These are phyloP conservation scores for Lecanicillium sp. DNA, from an alignment of 2,329 filamentous ascomycete species.

Conservation along the genomic window DNA sequence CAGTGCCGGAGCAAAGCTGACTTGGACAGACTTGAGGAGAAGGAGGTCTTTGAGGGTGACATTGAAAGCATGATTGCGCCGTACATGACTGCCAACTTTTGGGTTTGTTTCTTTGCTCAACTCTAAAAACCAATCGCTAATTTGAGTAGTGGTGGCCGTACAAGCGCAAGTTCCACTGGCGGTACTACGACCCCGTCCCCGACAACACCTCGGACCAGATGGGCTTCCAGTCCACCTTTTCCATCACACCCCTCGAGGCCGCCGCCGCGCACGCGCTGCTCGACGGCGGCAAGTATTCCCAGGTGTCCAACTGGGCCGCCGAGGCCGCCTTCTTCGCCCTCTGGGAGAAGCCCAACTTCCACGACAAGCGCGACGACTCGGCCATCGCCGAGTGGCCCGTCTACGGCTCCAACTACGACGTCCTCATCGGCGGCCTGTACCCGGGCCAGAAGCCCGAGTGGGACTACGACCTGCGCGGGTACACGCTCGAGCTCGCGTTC, in stretches of 20 bases:
- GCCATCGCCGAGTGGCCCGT: conserved; percentile 42
- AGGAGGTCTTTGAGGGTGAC: conserved; percentile 42
- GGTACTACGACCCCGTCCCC: conserved; percentile 45
- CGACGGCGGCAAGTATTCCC: conserved; percentile 40
- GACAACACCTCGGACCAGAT: conserved; percentile 35
- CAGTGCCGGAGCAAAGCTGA: conserved; percentile 15
- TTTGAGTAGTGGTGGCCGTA: conserved; percentile 51
- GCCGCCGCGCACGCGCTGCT: conserved; percentile 35
- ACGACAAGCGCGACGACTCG: conserved; percentile 41
- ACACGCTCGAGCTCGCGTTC: conserved; percentile 46
- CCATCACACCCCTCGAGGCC: conserved; percentile 39
- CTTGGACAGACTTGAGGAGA: conserved; percentile 34
- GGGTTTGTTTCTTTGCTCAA: conserved; percentile 28
- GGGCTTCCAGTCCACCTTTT: conserved; percentile 48
- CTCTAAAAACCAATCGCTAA: conserved; percentile 8
- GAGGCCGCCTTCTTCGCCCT: conserved; percentile 44
- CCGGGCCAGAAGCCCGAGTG: conserved; percentile 42
- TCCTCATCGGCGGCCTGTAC: conserved; percentile 46
- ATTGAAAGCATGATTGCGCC: conserved; percentile 44
- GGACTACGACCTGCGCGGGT: conserved; percentile 42
- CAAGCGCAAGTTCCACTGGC: conserved; percentile 44
- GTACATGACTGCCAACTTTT: conserved; percentile 46
- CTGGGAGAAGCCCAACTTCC: conserved; percentile 48
- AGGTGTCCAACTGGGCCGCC: conserved; percentile 42
- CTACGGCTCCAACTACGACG: conserved; percentile 49